Conservation (phyloP, 2,329 filamentous ascomycete genomes). For the Aspergillus pseudotamarii region DNA sequence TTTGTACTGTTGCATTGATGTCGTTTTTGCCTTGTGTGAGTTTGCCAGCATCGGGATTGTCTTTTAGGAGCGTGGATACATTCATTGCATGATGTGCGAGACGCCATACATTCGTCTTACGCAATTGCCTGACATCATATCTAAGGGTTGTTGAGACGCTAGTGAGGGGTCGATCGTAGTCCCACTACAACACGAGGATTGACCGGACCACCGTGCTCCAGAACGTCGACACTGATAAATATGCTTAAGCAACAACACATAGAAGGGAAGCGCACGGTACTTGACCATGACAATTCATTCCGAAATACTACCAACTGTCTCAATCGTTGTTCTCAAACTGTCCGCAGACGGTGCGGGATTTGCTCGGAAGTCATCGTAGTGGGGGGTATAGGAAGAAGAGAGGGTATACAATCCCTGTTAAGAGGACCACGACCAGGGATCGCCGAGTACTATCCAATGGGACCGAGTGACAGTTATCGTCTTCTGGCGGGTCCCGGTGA, state of each 20-base stretch:
- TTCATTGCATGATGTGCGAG: slow-evolving; percentile 1
- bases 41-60: neutral
- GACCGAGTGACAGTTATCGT: slow-evolving; percentile 7
- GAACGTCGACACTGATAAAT: no score
- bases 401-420: no score
- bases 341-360: neutral
- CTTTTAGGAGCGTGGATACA: neutral
- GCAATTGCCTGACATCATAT: slow-evolving; percentile 7
- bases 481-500: slow-evolving; percentile 14
- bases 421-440: neutral
- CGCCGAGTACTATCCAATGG: slow-evolving; percentile 9
- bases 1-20: neutral
- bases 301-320: no score
- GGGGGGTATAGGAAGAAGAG: neutral
- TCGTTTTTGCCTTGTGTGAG: neutral
- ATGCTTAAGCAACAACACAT: neutral
- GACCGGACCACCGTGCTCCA: neutral
- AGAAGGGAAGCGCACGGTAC: neutral
- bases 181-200: neutral
- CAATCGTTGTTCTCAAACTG: no score
- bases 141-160: neutral
- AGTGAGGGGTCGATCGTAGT: neutral
- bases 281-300: no score
- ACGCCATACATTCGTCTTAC: neutral
- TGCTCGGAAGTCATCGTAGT: neutral